phyloP scores from a whole-genome alignment of 345 rosid species.

The Brassica cretica region DNA sequence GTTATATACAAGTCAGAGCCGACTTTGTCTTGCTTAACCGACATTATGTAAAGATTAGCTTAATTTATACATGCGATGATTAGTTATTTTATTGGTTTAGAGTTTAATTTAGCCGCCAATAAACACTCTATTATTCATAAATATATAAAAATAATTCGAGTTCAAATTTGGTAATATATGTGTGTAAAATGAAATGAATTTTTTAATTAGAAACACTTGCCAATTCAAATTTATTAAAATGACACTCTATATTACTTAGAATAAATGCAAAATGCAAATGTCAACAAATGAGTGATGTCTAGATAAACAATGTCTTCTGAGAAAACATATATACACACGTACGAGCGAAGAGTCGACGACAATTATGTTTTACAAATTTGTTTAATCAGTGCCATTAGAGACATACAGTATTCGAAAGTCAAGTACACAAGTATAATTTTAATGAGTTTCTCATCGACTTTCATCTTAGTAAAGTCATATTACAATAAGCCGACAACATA shows the following conservation, averaged over 20 bases:
- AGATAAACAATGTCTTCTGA: neutral
- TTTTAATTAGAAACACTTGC: neutral
- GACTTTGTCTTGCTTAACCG: conserved; percentile 15
- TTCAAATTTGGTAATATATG: neutral
- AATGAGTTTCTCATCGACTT: conserved; percentile 6
- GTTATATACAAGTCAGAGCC: conserved; percentile 7
- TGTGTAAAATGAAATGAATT: neutral
- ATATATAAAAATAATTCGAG: neutral
- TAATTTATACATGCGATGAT: neutral
- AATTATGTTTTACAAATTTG: neutral
- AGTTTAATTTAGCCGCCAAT: neutral
- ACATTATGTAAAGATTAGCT: neutral
- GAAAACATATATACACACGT: neutral
- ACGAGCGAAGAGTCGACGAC: neutral
- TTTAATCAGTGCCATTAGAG: conserved; percentile 1
- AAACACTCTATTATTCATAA: neutral
- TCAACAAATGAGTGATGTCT: conserved; percentile 2
- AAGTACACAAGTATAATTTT: neutral
- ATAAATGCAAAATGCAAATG: neutral
- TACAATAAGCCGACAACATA: conserved; percentile 5
- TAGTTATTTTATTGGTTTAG: neutral
- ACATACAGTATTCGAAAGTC: neutral
- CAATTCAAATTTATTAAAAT: neutral
- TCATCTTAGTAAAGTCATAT: neutral
- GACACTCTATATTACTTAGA: neutral